Evolutionary conservation across 345 rosid species (phyloP), one percentile per base, ranked within the genome.

Genomic region (Boechera divaricarpa): DNA sequence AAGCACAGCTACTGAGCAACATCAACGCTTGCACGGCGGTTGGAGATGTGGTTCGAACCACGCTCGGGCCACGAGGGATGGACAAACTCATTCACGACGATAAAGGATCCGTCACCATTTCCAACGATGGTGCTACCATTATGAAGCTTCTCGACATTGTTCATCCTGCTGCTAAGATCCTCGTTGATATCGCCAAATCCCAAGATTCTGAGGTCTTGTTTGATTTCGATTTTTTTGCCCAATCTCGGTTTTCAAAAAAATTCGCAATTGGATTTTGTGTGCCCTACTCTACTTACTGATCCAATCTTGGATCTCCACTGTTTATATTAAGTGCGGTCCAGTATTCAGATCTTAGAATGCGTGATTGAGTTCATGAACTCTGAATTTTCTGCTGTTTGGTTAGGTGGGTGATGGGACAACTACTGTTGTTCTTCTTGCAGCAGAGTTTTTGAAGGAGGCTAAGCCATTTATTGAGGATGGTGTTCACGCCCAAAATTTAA

Each of bases 321-420:
- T 67, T 8, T 29, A 1, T 15, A 26, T 57, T 8, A 61, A 42
- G 33, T 62, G 51, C 26, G 41, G 44, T 64, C 12, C 29, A 68
- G 55, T 60, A 0, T n/a, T 11, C 38, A 70, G 80, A 77, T 72
- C 72, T 74, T 69, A 63, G 57, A 39, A 6, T 32, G 54, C 1
- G 48, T 64, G 47, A 67, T 60, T 51, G 55, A 68, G 53, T 28
- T 58, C 24, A 28, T 47, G 54, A 62, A 8, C 39, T 10, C 16
- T 67, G 26, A 54, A 35, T 44, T 36, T 73, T 21, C 18, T 55
- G 53, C 67, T 79, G 61, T 41, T 60, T 41, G 44, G 36, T 64
- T 82, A 93, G 98, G 98, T 93, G 39, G 99, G 99, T 51, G 99
- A 96, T 79, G 99, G 99, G 31, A 96, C 99, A 15, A 93, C 99